Evolutionary conservation across 768 basidiomycete genomes (phyloP).

Genomic region (Pluteus cervinus): DNA sequence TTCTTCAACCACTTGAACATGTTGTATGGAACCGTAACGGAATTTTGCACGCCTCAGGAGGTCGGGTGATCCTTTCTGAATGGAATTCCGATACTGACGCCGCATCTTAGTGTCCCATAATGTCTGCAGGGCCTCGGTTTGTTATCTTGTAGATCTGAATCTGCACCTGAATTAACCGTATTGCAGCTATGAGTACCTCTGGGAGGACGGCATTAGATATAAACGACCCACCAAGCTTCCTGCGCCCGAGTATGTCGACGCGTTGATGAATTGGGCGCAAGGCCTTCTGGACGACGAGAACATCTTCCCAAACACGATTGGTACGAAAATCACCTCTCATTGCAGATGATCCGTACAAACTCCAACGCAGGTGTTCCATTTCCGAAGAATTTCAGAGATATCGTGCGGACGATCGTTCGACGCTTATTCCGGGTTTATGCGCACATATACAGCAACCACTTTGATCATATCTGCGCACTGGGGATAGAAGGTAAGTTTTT

Average conservation of each 20-base stretch:
- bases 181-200: constrained; percentile 84
- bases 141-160: constrained; percentile 14
- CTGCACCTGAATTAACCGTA: not conserved
- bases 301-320: constrained; percentile 93
- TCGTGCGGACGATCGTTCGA: constrained; percentile 86
- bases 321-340: constrained; percentile 30
- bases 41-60: constrained; percentile 95
- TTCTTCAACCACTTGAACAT: constrained; percentile 99
- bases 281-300: constrained; percentile 85
- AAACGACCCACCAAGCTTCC: constrained; percentile 91
- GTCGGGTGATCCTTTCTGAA: constrained; percentile 35
- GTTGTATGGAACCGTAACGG: constrained; percentile 97
- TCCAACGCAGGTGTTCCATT: constrained; percentile 72
- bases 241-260: constrained; percentile 94
- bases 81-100: constrained; percentile 6
- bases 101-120: constrained; percentile 73
- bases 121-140: constrained; percentile 92
- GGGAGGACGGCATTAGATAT: constrained; percentile 87
- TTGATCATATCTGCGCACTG: constrained; percentile 96
- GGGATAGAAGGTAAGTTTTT: constrained; percentile 84
- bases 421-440: constrained; percentile 96
- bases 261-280: constrained; percentile 99
- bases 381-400: constrained; percentile 83
- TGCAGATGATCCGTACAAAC: not conserved
- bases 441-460: constrained; percentile 98